These are phyloP conservation scores for cucumber (Cucumis sativus) DNA, from an alignment of 306 rosid genomes.

Conservation along the genomic window Cucumber_9930_V3 NC_026656.2:15515501-15516000, in stretches of 20 bases:
- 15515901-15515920: conserved; percentile 28
- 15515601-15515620: conserved; percentile 39
- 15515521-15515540: not conserved
- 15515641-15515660: conserved; percentile 1
- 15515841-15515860: too few species aligned
- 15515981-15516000: too few species aligned
- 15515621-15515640: conserved; percentile 35
- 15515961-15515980: not conserved
- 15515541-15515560: not conserved
- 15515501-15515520: conserved; percentile 30
- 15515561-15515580: too few species aligned
- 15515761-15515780: too few species aligned
- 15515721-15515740: too few species aligned
- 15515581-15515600: conserved; percentile 24
- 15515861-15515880: conserved; percentile 47
- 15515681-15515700: too few species aligned
- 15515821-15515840: not conserved
- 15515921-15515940: conserved; percentile 24
- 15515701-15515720: too few species aligned
- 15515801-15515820: not conserved
- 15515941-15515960: not conserved
- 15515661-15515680: not conserved
- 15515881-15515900: conserved; percentile 34
- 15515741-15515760: too few species aligned
- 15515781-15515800: too few species aligned